Percentiles rank a stretch among this genome's conserved stretches.
Evolutionary conservation across 2,329 filamentous ascomycete species (phyloP).

Genomic region (Tricladium varicosporioides): DNA sequence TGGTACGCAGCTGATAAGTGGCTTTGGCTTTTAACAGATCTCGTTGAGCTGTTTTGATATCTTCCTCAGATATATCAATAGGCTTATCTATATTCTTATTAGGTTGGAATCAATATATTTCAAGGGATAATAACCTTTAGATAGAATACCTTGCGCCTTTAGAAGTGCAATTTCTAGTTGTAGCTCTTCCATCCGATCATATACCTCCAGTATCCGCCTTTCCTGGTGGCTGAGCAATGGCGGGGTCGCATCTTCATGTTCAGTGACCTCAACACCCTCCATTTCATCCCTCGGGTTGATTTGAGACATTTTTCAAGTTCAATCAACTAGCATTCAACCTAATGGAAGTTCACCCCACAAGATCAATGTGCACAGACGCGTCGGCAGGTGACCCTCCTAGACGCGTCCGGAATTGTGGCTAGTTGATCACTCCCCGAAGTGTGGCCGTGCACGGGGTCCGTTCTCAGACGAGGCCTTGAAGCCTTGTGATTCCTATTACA

Average conservation of each 20-base stretch:
- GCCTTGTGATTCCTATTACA: constrained; percentile 14
- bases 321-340: not conserved
- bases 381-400: not conserved
- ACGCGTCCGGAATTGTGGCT: not conserved
- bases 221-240: constrained; percentile 66
- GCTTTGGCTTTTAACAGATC: constrained; percentile 67
- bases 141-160: constrained; percentile 38
- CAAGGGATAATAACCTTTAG: too few species aligned
- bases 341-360: not conserved
- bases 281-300: constrained; percentile 17
- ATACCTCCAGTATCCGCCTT: constrained; percentile 63
- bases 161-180: constrained; percentile 70
- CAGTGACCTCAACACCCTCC: constrained; percentile 28
- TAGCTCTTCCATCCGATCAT: constrained; percentile 69
- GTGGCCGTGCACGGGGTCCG: not conserved
- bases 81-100: constrained; percentile 25
- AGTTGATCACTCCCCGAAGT: not conserved
- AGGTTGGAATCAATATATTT: too few species aligned
- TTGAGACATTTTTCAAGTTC: not conserved
- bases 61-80: constrained; percentile 44
- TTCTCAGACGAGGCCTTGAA: constrained; percentile 12
- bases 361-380: not conserved
- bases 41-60: constrained; percentile 57
- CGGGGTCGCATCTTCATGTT: constrained; percentile 15
- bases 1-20: constrained; percentile 66